Evolutionary conservation across 306 rosid genomes (phyloP), one percentile per base, ranked within the genome.

Genomic region (Leucaena leucocephala): DNA sequence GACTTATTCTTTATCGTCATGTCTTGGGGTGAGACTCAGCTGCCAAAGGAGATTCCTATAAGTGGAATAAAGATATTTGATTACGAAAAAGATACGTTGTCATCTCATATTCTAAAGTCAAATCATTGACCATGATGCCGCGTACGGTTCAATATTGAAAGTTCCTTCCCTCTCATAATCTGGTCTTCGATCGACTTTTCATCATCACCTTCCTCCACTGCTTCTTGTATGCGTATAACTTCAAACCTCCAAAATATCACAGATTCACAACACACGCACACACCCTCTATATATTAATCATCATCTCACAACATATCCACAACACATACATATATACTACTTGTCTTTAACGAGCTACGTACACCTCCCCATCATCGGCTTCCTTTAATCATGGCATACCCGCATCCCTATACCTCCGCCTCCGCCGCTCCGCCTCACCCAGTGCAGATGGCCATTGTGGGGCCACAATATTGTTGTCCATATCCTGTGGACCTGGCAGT

Each of bases 391-490:
- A 78, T 83, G 86, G 76, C 69, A 21, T 15, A 21, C 10, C 71
- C 45, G 6, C 71, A 71, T 14, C 66, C 66, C 2, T 19, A 2
- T 1, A 16, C 82, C 34, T 42, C 80, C 11, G 7, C 83, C 76
- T 0, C 21, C 11, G 17, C 6, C 4, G n/a, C 43, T 19, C 82
- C 17, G 59, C 65, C 16, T 2, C 1, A 13, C 0, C 83, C 89
- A 1, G 1, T 72, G 21, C 83, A 88, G 1, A 5, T 72, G 33
- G 17, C 63, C 63, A 38, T 91, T 19, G 42, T 89, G 4, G 78
- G 88, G 44, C 80, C 87, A 34, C 85, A 85, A 33, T 91, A 58
- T 33, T 87, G 93, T 68, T 78, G 83, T 6, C 85, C 87, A 1
- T 54, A 87, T 40, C 82, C 84, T 0, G 70, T 85, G 4, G 88